These are phyloP conservation scores for Pleurotus ostreatus DNA, from an alignment of 768 basidiomycete genomes.

Conservation along the genomic window DNA sequence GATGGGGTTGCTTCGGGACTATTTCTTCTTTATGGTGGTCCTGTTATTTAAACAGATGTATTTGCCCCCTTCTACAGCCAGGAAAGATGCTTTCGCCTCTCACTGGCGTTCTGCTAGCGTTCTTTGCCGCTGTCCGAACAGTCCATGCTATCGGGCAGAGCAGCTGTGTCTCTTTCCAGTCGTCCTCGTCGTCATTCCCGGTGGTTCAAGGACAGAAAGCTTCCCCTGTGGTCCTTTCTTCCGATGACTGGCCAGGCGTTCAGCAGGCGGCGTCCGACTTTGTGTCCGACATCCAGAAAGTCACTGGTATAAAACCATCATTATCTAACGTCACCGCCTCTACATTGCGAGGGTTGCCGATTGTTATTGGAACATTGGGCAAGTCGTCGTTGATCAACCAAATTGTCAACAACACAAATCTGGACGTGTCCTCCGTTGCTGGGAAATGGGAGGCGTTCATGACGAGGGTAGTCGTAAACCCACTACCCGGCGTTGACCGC, in stretches of 20 bases:
- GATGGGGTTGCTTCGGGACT: neutral
- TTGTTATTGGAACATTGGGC: slow-evolving; percentile 65
- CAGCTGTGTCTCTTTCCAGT: slow-evolving; percentile 42
- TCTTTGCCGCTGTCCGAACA: neutral
- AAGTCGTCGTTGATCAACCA: slow-evolving; percentile 50
- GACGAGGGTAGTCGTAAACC: slow-evolving; percentile 47
- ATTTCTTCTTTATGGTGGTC: neutral
- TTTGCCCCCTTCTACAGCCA: neutral
- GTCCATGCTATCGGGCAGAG: slow-evolving; percentile 44
- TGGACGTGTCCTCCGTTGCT: slow-evolving; percentile 53
- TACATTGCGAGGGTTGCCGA: slow-evolving; percentile 31
- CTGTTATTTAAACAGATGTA: neutral
- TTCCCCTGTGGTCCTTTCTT: slow-evolving; percentile 44
- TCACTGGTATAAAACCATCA: slow-evolving; percentile 49
- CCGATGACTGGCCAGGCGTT: slow-evolving; percentile 62
- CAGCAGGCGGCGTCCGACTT: slow-evolving; percentile 60
- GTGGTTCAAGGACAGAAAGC: slow-evolving; percentile 42
- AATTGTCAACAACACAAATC: slow-evolving; percentile 45
- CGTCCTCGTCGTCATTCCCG: slow-evolving; percentile 33
- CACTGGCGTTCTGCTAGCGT: neutral
- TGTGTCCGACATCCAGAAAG: slow-evolving; percentile 54
- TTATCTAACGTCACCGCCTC: slow-evolving; percentile 47
- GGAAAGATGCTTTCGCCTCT: neutral
- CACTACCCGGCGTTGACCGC: slow-evolving; percentile 50
- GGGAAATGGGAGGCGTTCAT: slow-evolving; percentile 69